Percentiles rank a stretch among this genome's conserved stretches.
phyloP scores from a whole-genome alignment of 768 basidiomycete genomes.

The Lentinula raphanica region DNA sequence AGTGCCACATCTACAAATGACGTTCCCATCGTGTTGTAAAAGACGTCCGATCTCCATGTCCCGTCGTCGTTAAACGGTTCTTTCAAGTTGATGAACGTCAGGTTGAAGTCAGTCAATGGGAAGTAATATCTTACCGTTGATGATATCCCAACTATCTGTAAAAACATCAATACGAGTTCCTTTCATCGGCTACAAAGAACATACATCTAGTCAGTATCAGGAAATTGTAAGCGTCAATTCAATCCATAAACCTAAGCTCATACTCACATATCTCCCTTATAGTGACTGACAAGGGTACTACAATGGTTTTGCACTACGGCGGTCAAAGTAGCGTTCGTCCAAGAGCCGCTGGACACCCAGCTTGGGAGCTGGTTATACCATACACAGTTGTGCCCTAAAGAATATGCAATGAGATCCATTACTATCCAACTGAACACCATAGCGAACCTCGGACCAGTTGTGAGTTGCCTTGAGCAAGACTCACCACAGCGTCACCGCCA shows the following conservation, averaged over 20 bases:
- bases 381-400: constrained; percentile 29
- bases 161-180: neutral
- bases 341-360: constrained; percentile 28
- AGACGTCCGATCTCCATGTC: constrained; percentile 46
- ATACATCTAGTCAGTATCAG: neutral
- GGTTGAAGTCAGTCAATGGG: neutral
- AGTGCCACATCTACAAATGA: constrained; percentile 48
- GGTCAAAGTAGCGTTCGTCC: constrained; percentile 23
- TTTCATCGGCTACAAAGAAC: neutral
- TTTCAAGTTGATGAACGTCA: constrained; percentile 13
- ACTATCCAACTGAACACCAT: neutral
- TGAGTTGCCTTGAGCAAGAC: constrained; percentile 28
- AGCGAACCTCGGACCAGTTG: constrained; percentile 28
- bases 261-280: constrained; percentile 30
- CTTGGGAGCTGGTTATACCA: constrained; percentile 40
- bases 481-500: constrained; percentile 28
- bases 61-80: constrained; percentile 61
- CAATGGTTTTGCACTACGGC: constrained; percentile 29
- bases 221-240: neutral
- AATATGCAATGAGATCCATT: neutral
- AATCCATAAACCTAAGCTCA: neutral
- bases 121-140: constrained; percentile 33
- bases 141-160: constrained; percentile 45
- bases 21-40: constrained; percentile 46
- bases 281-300: constrained; percentile 29